phyloP scores from a whole-genome alignment of 768 basidiomycete genomes.

The Agrocybe chaxingu region DNA sequence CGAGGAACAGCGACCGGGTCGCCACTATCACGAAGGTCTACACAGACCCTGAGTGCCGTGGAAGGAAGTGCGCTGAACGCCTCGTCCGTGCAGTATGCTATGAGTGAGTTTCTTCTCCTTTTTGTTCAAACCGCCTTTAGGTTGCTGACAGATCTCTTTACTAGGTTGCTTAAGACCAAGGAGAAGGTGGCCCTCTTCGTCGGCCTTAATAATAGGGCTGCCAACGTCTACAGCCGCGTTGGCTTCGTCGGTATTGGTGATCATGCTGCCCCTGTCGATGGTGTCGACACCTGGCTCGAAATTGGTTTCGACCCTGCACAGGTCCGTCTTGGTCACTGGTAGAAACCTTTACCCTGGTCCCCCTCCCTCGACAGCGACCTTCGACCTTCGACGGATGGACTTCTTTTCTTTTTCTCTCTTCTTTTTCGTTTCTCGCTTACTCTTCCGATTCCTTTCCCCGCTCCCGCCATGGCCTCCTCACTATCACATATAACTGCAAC shows the following conservation, averaged over 20 bases:
- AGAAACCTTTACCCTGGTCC: slow-evolving; percentile 10
- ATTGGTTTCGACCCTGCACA: slow-evolving; percentile 51
- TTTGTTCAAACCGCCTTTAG: not conserved
- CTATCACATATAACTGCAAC: no score
- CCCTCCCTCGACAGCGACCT: no score
- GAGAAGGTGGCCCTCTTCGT: slow-evolving; percentile 61
- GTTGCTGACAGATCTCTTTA: slow-evolving; percentile 14
- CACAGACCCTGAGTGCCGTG: slow-evolving; percentile 51
- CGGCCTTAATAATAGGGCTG: slow-evolving; percentile 51
- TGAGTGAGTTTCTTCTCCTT: slow-evolving; percentile 34
- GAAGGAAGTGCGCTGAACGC: slow-evolving; percentile 55
- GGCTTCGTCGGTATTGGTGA: slow-evolving; percentile 59
- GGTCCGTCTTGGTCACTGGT: slow-evolving; percentile 69
- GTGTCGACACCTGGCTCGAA: slow-evolving; percentile 53
- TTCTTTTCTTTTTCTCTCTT: no score
- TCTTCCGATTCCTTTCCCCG: no score
- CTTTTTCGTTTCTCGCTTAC: not conserved
- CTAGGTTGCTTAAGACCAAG: slow-evolving; percentile 15
- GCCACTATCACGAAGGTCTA: slow-evolving; percentile 73
- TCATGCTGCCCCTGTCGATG: slow-evolving; percentile 29
- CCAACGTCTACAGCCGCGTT: slow-evolving; percentile 56
- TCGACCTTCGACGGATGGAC: no score
- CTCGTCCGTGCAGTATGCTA: slow-evolving; percentile 57
- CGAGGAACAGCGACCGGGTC: slow-evolving; percentile 53
- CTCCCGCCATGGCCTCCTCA: no score